Conservation (phyloP, 176 grass and related monocot genomes). For the Puccinellia tenuiflora region DNA sequence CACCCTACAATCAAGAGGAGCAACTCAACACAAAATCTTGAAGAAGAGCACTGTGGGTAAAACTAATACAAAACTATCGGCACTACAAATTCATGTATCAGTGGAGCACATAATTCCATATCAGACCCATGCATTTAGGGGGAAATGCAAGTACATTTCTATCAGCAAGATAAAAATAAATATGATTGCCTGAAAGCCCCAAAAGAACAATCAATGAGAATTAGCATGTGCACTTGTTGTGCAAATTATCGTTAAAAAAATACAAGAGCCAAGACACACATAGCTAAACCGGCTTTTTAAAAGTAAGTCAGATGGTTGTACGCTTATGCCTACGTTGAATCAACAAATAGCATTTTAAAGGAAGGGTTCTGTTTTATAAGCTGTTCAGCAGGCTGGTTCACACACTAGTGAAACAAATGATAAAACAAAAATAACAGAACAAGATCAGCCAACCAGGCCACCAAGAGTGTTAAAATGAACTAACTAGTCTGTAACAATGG, state of each 20-base stretch:
- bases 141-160: neutral
- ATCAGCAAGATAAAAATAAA: neutral
- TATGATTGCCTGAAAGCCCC: neutral
- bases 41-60: neutral
- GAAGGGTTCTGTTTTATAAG: neutral
- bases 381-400: neutral
- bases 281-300: neutral
- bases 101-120: neutral
- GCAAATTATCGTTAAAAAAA: neutral
- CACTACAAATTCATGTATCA: neutral
- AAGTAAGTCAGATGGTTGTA: neutral
- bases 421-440: neutral
- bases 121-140: neutral
- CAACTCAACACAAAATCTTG: neutral
- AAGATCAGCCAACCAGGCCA: neutral
- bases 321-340: neutral
- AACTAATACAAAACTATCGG: neutral
- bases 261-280: neutral
- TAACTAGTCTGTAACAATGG: neutral
- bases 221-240: neutral
- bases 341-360: neutral
- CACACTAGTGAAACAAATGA: neutral
- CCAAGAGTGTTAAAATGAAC: neutral
- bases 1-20: conserved; percentile 49
- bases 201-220: neutral